Evolutionary conservation across 1,284 basidiomycete genomes (phyloP), one percentile per base, ranked within the genome.

Genomic region (Cutaneotrichosporon sp.): DNA sequence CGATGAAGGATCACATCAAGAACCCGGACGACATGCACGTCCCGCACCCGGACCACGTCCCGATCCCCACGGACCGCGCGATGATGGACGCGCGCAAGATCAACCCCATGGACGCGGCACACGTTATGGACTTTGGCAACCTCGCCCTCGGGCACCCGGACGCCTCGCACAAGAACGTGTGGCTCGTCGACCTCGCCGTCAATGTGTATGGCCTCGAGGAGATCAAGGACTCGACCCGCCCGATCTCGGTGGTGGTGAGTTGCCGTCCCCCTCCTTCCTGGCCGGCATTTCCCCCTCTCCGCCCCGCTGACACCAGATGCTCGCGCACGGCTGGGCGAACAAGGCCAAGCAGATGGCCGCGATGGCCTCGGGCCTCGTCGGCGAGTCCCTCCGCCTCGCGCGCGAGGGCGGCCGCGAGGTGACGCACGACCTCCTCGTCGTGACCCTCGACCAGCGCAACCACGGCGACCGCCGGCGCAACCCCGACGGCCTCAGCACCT

Each of bases 371-470:
- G 76, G 73, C 2, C 49, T 78, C 6, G 33, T 77, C 9, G 75
- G 75, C 8, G 65, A 73, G 45, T 56, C 65, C 2, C 25, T 20
- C 11, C 31, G 46, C 18, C 54, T 64, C 2, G 52, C 59, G 0
- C 42, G 64, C 27, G 34, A 46, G 3, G 56, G 60, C 3, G 60
- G 56, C 14, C 56, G 64, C 29, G 24, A 64, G n/a, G 56, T 59
- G 22, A 70, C 64, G 53, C 65, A 71, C 54, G 74, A 76, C 61
- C 46, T 78, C 38, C 67, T 80, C 11, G 69, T 79, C 10, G 75
- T 80, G 18, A 76, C 75, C 7, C 58, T 80, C 18, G 88, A 90
- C 67, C 87, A 89, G 67, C 82, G 88, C 4, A 90, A 90, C 66
- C 89, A 90, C 65, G 89, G 89, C 18, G 73, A 75, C 54, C 80